Conservation (phyloP, 1,284 basidiomycete genomes). For the Ganoderma leucocontextum region DNA sequence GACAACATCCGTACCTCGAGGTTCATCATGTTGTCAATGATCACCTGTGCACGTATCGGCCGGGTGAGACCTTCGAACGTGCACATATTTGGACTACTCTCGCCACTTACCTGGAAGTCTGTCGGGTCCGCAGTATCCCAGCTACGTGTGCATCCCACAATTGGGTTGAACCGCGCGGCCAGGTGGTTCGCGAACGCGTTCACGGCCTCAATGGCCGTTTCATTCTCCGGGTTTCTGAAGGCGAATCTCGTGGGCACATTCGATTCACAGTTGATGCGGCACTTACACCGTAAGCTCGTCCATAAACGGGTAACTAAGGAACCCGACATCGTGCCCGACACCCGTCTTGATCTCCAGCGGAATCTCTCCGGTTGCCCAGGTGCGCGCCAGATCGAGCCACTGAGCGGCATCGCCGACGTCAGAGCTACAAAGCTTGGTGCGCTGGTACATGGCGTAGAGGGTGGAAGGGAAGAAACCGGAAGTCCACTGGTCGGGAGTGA, state of each 20-base stretch:
- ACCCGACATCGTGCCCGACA: constrained; percentile 74
- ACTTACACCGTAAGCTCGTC: constrained; percentile 45
- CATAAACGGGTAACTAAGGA: constrained; percentile 71
- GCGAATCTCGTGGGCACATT: not conserved
- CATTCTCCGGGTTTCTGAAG: constrained; percentile 47
- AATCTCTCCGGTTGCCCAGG: constrained; percentile 58
- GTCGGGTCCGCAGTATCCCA: constrained; percentile 66
- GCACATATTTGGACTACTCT: not conserved
- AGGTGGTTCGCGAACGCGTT: constrained; percentile 50
- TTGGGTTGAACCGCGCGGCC: constrained; percentile 49
- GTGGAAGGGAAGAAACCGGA: constrained; percentile 73
- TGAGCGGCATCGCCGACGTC: constrained; percentile 36
- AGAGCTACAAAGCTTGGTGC: constrained; percentile 56
- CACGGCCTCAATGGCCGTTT: constrained; percentile 47
- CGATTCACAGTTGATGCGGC: not conserved
- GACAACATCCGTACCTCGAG: constrained; percentile 52
- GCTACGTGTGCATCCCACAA: constrained; percentile 56
- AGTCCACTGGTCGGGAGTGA: constrained; percentile 68
- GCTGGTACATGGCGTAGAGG: constrained; percentile 63
- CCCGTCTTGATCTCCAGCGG: constrained; percentile 54
- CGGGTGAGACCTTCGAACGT: constrained; percentile 12
- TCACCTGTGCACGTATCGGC: constrained; percentile 52
- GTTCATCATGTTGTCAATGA: constrained; percentile 84
- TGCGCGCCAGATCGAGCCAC: constrained; percentile 61
- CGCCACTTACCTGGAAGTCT: constrained; percentile 55